Conservation (phyloP, 1,284 basidiomycete genomes). For the Amanita bisporigera region DNA sequence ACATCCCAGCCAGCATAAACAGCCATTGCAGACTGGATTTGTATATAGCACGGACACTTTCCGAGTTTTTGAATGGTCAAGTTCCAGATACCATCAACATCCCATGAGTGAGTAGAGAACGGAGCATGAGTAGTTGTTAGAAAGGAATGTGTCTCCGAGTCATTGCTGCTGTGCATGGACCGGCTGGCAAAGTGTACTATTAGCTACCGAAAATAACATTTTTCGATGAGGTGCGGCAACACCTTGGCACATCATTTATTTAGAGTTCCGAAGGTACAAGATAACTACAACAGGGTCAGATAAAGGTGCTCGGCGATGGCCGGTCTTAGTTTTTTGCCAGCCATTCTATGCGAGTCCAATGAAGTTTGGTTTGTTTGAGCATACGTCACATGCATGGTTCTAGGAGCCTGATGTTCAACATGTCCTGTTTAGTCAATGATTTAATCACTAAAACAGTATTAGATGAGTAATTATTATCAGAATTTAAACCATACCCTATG, state of each 20-base stretch:
- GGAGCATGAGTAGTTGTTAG: constrained; percentile 2
- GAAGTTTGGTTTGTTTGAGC: constrained; percentile 10
- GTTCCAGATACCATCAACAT: constrained; percentile 3
- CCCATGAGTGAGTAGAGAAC: background rate
- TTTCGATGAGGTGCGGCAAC: background rate
- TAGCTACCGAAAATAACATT: background rate
- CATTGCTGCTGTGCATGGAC: background rate
- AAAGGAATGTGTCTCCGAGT: background rate
- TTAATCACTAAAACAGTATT: too few species aligned
- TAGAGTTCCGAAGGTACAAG: background rate
- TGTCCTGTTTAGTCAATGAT: too few species aligned
- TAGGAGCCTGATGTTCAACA: constrained; percentile 10
- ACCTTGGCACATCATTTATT: background rate
- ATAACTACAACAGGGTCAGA: background rate
- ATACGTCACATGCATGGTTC: constrained; percentile 6
- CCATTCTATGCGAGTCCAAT: constrained; percentile 7
- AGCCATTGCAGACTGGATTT: constrained; percentile 13
- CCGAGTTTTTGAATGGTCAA: constrained; percentile 11
- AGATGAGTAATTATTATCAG: too few species aligned
- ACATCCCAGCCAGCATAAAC: constrained; percentile 15
- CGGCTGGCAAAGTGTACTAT: background rate
- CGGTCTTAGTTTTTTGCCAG: background rate
- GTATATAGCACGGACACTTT: constrained; percentile 18
- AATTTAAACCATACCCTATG: too few species aligned
- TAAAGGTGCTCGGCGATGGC: constrained; percentile 2